These are phyloP conservation scores for Melastoma malabathricum DNA, from an alignment of 345 rosid species.

Conservation along the genomic window DNA sequence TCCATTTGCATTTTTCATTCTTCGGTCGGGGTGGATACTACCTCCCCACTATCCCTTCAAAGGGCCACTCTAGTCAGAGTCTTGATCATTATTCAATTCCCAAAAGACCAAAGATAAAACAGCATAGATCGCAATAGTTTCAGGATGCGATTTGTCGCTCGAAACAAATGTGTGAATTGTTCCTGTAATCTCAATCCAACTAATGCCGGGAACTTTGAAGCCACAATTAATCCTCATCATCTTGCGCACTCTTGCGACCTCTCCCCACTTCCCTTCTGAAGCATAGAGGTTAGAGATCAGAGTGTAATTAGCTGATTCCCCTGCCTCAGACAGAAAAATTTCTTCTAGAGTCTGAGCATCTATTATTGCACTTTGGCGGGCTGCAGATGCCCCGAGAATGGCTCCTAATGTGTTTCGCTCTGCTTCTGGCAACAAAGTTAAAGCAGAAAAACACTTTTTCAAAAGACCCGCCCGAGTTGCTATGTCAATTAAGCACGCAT, in stretches of 20 bases:
- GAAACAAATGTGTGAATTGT: slow-evolving; percentile 11
- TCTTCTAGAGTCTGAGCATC: slow-evolving; percentile 39
- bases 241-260: slow-evolving; percentile 31
- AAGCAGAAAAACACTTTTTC: slow-evolving; percentile 33
- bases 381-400: slow-evolving; percentile 49
- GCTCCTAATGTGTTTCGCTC: slow-evolving; percentile 38
- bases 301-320: slow-evolving; percentile 40
- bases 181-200: slow-evolving; percentile 31
- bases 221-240: slow-evolving; percentile 33
- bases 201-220: slow-evolving; percentile 47
- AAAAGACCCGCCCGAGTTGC: slow-evolving; percentile 61
- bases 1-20: too few relatives aligned
- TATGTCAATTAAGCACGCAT: slow-evolving; percentile 48
- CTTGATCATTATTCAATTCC: too few relatives aligned
- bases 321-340: slow-evolving; percentile 44
- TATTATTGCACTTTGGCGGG: slow-evolving; percentile 26
- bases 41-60: too few relatives aligned
- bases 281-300: slow-evolving; percentile 45
- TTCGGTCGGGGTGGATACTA: too few relatives aligned
- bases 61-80: too few relatives aligned
- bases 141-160: slow-evolving; percentile 17
- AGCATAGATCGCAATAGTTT: slow-evolving; percentile 9
- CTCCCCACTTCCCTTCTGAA: slow-evolving; percentile 48
- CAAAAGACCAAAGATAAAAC: too few relatives aligned
- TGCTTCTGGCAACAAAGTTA: slow-evolving; percentile 32